Percentiles rank a stretch among this genome's conserved stretches.
These are phyloP conservation scores for Cladophialophora exuberans DNA, from an alignment of 2,329 filamentous ascomycete genomes.

Conservation along the genomic window DNA sequence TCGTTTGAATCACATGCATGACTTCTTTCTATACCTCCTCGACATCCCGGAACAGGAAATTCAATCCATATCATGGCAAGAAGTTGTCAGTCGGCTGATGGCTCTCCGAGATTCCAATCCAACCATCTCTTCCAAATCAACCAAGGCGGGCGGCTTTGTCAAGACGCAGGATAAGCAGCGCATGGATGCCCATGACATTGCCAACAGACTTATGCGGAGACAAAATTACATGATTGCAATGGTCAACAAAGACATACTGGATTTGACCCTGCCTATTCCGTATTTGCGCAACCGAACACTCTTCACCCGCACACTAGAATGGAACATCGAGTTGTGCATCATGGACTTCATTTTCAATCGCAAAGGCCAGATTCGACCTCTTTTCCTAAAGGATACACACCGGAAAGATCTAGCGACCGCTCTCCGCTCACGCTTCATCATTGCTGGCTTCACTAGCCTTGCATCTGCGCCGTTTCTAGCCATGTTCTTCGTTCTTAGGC, in stretches of 20 bases:
- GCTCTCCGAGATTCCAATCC: slow-evolving; percentile 81
- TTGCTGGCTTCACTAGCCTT: slow-evolving; percentile 84
- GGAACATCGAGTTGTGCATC: slow-evolving; percentile 88
- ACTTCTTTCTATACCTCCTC: slow-evolving; percentile 82
- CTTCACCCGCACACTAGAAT: slow-evolving; percentile 87
- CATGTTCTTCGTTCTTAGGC: slow-evolving; percentile 82
- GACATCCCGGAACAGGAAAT: slow-evolving; percentile 85
- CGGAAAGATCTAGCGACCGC: slow-evolving; percentile 77
- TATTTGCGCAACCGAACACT: slow-evolving; percentile 78
- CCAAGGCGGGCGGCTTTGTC: slow-evolving; percentile 63
- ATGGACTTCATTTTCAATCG: slow-evolving; percentile 94
- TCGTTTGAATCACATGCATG: slow-evolving; percentile 74
- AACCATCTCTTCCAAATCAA: slow-evolving; percentile 70
- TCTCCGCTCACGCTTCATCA: slow-evolving; percentile 75
- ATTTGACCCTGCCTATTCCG: slow-evolving; percentile 83
- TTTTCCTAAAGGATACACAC: slow-evolving; percentile 83
- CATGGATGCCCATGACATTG: slow-evolving; percentile 95
- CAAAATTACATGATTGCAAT: slow-evolving; percentile 97
- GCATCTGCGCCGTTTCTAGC: slow-evolving; percentile 85
- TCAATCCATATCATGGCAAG: slow-evolving; percentile 93
- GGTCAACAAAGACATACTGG: slow-evolving; percentile 93
- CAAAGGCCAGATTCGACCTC: slow-evolving; percentile 79
- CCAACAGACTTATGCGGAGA: slow-evolving; percentile 92
- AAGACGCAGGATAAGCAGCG: slow-evolving; percentile 89
- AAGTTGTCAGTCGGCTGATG: slow-evolving; percentile 84